Evolutionary conservation across 2,329 filamentous ascomycete species (phyloP), one percentile per base, ranked within the genome.

Genomic region (Aureobasidium sp.): DNA sequence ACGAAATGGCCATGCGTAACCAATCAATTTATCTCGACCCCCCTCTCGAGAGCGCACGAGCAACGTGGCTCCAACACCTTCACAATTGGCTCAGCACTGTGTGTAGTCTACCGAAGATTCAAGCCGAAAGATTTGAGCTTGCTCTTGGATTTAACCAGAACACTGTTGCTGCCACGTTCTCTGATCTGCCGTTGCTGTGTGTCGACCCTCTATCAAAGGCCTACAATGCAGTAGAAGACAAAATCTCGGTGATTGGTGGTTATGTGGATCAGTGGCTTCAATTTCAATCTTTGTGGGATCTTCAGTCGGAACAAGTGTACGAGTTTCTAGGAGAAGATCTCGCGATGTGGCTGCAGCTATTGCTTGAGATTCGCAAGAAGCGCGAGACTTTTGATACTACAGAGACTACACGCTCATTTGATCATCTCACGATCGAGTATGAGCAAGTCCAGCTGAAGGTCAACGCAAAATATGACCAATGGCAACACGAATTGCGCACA

Each of bases 251-350:
- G 38, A 88, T 97, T 27, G 81, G 86, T 32, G 77, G 78, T 3
- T 98, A 98, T 61, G 89, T 98, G 8, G 90, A 96, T 66, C 94
- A 97, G 70, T 98, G 93, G 93, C 77, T 98, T 40, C 93, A 96
- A 63, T 98, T 97, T 71, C 93, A 98, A 70, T 97, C 91, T 6
- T 79, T 98, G 0, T 98, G 93, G 93, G 93, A 98, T 73, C 78
- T 98, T 54, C 91, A 95, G 67, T 89, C 91, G 2, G 91, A 96
- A 59, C 88, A 96, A 61, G 90, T 98, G 1, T 95, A 96, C 64
- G 89, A 95, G 57, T 81, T 88, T 49, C 79, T 98, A 6, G 90
- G 91, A 10, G 90, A 97, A 58, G 86, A 96, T 64, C 79, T 98
- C 16, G 86, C 89, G 6, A 84, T 88, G 62, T 98, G 93, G 93